phyloP scores from a whole-genome alignment of 768 basidiomycete species.

The Suillus paluster region DNA sequence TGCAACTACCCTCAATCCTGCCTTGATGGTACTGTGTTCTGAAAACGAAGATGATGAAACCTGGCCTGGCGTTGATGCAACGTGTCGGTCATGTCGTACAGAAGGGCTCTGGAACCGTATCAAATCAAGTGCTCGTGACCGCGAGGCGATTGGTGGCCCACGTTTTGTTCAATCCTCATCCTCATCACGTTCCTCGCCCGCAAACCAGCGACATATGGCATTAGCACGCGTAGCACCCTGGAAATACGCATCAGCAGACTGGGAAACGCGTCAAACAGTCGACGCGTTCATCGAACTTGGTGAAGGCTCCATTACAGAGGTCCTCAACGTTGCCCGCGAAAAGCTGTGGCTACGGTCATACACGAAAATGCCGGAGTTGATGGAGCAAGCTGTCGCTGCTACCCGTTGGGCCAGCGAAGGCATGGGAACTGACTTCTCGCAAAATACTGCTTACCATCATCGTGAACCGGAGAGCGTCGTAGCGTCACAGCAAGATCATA shows the following conservation, averaged over 20 bases:
- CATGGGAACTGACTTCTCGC: slow-evolving; percentile 36
- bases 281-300: slow-evolving; percentile 76
- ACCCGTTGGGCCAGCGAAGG: slow-evolving; percentile 46
- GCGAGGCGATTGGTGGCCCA: slow-evolving; percentile 60
- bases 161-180: slow-evolving; percentile 28
- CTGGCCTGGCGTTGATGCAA: slow-evolving; percentile 67
- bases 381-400: slow-evolving; percentile 71
- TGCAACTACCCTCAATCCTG: slow-evolving; percentile 26
- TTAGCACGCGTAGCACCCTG: slow-evolving; percentile 29
- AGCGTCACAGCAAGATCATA: slow-evolving; percentile 7
- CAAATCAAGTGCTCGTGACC: slow-evolving; percentile 49
- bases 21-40: slow-evolving; percentile 49
- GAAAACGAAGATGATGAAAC: slow-evolving; percentile 78
- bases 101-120: slow-evolving; percentile 71
- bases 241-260: slow-evolving; percentile 48
- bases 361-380: slow-evolving; percentile 69
- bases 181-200: slow-evolving; percentile 16
- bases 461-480: slow-evolving; percentile 5
- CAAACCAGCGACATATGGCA: slow-evolving; percentile 17
- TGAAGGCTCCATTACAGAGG: slow-evolving; percentile 68
- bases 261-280: slow-evolving; percentile 69
- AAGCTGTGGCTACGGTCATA: slow-evolving; percentile 69
- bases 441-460: slow-evolving; percentile 20
- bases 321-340: slow-evolving; percentile 65
- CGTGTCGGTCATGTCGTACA: slow-evolving; percentile 66